Conservation (phyloP, 192 early-diverging fungal genomes). For the Pilobolus umbonatus region DNA sequence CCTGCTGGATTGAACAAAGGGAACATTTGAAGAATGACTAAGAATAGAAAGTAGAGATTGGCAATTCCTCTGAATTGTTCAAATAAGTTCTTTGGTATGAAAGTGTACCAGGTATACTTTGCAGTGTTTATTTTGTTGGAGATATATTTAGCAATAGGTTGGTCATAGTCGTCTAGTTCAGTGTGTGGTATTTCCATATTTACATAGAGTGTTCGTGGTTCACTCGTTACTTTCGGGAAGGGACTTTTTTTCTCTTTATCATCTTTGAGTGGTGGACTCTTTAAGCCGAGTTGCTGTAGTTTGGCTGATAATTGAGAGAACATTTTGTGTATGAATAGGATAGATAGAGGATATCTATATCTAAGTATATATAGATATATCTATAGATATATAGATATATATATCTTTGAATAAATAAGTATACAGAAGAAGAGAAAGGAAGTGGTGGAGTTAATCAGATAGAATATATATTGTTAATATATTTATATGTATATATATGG, state of each 20-base stretch:
- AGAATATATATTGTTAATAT: too few relatives aligned
- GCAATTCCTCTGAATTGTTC: constrained; percentile 94
- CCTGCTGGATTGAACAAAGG: constrained; percentile 48
- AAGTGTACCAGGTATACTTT: constrained; percentile 87
- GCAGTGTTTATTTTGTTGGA: constrained; percentile 80
- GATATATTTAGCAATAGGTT: constrained; percentile 27
- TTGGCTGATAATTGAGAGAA: background rate
- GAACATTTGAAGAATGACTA: constrained; percentile 79
- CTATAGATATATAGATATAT: too few relatives aligned
- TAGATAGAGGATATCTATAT: background rate
- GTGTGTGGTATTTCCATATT: constrained; percentile 28
- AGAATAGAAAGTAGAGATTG: constrained; percentile 92
- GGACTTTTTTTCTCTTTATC: background rate
- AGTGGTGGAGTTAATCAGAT: too few relatives aligned
- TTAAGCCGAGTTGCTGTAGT: background rate
- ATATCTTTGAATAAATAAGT: too few relatives aligned
- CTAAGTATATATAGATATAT: background rate
- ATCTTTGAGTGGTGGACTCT: background rate
- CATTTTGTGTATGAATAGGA: background rate
- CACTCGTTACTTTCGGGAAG: constrained; percentile 8
- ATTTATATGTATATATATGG: too few relatives aligned
- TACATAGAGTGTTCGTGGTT: constrained; percentile 35
- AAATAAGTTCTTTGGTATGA: constrained; percentile 90
- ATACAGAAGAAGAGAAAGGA: too few relatives aligned
- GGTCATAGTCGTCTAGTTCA: constrained; percentile 39